A percentile compares a stretch with the other conserved stretches of the same genome.
Evolutionary conservation across 768 basidiomycete species (phyloP).

Genomic region (Amanita rimosa): DNA sequence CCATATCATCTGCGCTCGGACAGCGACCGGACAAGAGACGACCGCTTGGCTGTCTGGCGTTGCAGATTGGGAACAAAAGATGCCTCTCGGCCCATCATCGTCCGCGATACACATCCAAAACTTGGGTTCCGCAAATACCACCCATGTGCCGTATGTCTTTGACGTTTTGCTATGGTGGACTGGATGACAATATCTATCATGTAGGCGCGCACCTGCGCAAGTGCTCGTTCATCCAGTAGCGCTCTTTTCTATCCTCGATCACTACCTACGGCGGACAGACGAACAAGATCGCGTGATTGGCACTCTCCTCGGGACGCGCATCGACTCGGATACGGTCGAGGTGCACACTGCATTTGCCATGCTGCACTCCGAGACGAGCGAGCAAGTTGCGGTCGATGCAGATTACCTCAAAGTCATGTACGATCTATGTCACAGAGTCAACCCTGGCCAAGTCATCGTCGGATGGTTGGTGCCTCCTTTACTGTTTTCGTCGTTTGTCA

Average conservation of each 20-base stretch:
- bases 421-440: conserved; percentile 78
- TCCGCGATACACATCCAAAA: conserved; percentile 40
- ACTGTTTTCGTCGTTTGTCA: neutral
- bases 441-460: conserved; percentile 81
- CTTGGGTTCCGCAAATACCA: conserved; percentile 18
- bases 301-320: conserved; percentile 81
- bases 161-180: conserved; percentile 4
- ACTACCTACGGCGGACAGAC: conserved; percentile 83
- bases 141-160: conserved; percentile 26
- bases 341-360: conserved; percentile 85
- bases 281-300: conserved; percentile 87
- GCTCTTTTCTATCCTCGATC: conserved; percentile 91
- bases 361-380: conserved; percentile 82
- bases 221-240: conserved; percentile 88
- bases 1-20: neutral
- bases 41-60: neutral
- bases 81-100: conserved; percentile 38
- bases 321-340: conserved; percentile 48
- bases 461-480: conserved; percentile 62
- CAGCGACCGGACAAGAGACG: neutral
- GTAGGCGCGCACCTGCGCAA: conserved; percentile 57
- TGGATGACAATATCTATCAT: neutral
- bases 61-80: conserved; percentile 15
- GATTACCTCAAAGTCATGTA: conserved; percentile 93
- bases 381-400: conserved; percentile 94